Base-by-base conservation (phyloP, 2,329 filamentous ascomycete genomes). In the Diplodia intermedia region DNA sequence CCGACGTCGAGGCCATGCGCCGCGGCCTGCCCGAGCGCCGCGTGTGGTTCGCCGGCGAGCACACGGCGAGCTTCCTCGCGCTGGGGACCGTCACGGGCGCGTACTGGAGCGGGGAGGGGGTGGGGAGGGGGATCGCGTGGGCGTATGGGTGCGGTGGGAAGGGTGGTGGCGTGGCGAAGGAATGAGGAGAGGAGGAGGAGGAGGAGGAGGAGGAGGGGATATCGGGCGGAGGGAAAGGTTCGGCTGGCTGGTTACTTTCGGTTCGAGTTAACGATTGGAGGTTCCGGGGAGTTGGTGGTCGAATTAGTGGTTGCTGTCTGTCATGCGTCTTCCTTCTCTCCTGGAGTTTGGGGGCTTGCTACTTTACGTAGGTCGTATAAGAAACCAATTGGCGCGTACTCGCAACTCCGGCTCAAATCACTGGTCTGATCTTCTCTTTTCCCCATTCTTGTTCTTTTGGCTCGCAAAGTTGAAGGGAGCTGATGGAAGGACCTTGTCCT, bases 41-140 rank as follows among this genome's bases (percentile, higher is more conserved):
- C 0, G 75, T 97, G 9, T 97, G 93, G 93, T 84, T 97, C 71
- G 93, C 93, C 0, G 93, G 93, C 0, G 93, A 97, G 80, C 93
- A 97, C 80, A 97, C 93, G 26, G 90, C 92, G 66, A 93, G 94
- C 4, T 97, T 97, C 81, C 89, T 96, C 33, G 93, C 91, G 12
- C 79, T 97, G 70, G 94, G 94, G 0, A 97, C 94, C 4, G 91
- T 90, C 14, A 96, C 93, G 0, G 94, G 94, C 0, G 94, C 94
- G 12, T 97, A 93, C 78, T 97, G 92, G 92, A 93, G 91, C 76
- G 94, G 94, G 1, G 92, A 97, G 81, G 86, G 85, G 23, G 91
- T 93, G 40, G 93, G 86, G 1, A 85, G 83, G 76, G 86, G 89
- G 75, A 86, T 93, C 68, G 81, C 82, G 0, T 82, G 85, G 73